Evolutionary conservation across 176 grass and related monocot genomes (phyloP), one percentile per base, ranked within the genome.

Genomic region (Neostapfia colusana): DNA sequence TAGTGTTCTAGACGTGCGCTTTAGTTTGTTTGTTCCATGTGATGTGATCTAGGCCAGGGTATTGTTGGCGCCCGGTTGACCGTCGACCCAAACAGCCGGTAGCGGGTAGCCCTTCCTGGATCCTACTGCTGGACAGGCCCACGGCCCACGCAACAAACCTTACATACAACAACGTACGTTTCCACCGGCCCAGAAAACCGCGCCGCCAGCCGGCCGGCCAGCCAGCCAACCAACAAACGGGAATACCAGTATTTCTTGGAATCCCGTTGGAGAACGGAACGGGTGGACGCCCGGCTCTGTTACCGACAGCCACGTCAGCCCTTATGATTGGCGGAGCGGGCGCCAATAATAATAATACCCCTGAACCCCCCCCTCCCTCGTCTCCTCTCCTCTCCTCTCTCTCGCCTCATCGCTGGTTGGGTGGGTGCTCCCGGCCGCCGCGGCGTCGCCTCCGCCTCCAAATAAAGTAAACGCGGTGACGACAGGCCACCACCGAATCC

Each of bases 401-500:
- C 55, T 64, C 79, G 42, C 69, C 75, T 37, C 61, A 38, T 78
- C 62, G 61, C 31, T 48, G 62, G 20, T 35, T 5, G 31, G 31
- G 1, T 31, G 31, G 31, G 31, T 31, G 39, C 72, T 63, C 59
- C 59, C 74, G 59, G 74, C 36, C 74, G 74, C 60, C 74, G 74
- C 60, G 59, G 28, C 74, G 64, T 62, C 58, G 65, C 73, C 74
- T 77, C 72, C 82, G 60, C 82, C 74, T 81, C 72, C 82, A 86
- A 85, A 86, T 90, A 86, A 89, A 85, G 78, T 77, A 82, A 63
- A 61, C 79, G 62, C 67, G 80, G 25, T 5, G 65, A 31, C 56
- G 65, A 20, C 20, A 49, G 44, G 23, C 60, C 74, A 63, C 74
- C 78, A 34, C 79, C 76, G 4, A 72, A 72, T 74, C 85, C 60